phyloP scores from a whole-genome alignment of 257 asterid species.

The Rehmannia glutinosa region DNA sequence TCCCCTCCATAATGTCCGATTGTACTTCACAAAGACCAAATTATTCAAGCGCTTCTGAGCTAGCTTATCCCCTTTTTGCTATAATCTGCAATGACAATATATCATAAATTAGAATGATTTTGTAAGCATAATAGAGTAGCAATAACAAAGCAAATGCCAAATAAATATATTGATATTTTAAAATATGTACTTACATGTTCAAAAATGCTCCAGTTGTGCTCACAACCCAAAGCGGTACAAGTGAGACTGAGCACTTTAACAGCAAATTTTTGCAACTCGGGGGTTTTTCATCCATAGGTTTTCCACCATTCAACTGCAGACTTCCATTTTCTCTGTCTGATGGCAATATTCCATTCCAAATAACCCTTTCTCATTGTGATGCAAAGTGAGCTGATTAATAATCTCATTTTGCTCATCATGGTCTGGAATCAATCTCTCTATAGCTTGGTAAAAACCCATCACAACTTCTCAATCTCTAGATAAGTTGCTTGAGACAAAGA shows the following conservation, averaged over 20 bases:
- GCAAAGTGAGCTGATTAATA: neutral
- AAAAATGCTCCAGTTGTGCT: conserved; percentile 2
- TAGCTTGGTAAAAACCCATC: neutral
- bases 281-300: neutral
- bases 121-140: too few relatives aligned
- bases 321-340: too few relatives aligned
- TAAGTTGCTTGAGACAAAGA: neutral
- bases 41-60: too few relatives aligned
- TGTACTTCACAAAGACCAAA: too few relatives aligned
- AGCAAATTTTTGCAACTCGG: neutral
- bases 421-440: neutral
- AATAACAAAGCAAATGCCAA: too few relatives aligned
- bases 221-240: neutral
- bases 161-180: too few relatives aligned
- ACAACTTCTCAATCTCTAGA: neutral
- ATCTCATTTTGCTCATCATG: too few relatives aligned
- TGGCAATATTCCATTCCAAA: neutral
- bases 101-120: too few relatives aligned
- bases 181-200: neutral
- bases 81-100: too few relatives aligned
- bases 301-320: neutral
- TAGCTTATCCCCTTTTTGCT: too few relatives aligned
- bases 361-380: neutral
- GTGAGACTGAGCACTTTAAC: conserved; percentile 2
- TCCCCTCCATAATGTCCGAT: too few relatives aligned